Evolutionary conservation across 495 filamentous ascomycete genomes (phyloP), one percentile per base, ranked within the genome.

Genomic region (Aspergillus affinis): DNA sequence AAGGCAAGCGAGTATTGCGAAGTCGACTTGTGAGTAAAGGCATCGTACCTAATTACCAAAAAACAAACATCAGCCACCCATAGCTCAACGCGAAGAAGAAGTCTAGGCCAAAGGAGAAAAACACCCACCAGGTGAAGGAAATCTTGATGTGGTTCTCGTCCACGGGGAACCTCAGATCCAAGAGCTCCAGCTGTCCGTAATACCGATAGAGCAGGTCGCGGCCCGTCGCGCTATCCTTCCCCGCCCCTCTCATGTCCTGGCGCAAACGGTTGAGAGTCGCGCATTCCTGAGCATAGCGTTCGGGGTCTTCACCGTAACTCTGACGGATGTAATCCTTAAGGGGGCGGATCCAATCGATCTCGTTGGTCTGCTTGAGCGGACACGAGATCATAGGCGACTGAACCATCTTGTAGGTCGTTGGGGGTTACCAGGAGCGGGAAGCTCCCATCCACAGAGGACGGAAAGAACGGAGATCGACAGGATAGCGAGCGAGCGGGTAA

Each of bases 141-240:
- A 98, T 96, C 78, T 97, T 97, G 78, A 98, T 97, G 65, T 98
- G 93, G 67, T 96, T 93, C 78, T 98, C 94, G 69, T 98, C 95
- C 19, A 98, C 90, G 4, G 95, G 95, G 72, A 98, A 98, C 61
- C 94, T 83, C 57, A 98, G 81, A 70, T 98, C 94, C 66, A 98
- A 73, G 58, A 98, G 79, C 77, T 98, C 94, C 61, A 98, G 82
- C 74, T 98, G 94, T 29, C 93, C 94, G 69, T 98, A 98, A 73
- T 98, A 98, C 69, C 95, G 86, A 74, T 98, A 98, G 44, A 98
- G 77, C 59, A 98, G 76, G 74, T 98, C 94, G 71, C 94, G 81
- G 23, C 94, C 94, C 3, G 92, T 89, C 49, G 93, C 93, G 75
- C 92, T 97, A 74, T 98, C 94, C 78, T 93, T 96, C 15, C 95